Base-by-base conservation (phyloP, 768 basidiomycete genomes). In the Trametes coccinea region DNA sequence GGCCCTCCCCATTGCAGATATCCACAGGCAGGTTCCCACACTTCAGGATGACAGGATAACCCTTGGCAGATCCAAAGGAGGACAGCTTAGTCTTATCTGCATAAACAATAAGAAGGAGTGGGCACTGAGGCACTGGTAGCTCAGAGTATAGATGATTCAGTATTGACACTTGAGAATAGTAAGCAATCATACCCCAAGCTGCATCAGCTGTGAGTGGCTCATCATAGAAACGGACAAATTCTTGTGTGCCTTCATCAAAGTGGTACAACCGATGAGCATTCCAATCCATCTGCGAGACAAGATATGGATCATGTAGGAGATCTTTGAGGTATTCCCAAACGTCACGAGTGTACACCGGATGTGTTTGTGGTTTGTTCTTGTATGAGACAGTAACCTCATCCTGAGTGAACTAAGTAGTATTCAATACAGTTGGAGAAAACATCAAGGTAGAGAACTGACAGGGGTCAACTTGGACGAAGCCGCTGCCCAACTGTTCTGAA, bases 171-270 rank as follows among this genome's bases (percentile, higher is more conserved):
- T 11, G 10, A n/a, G 8, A 17, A 45, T 2, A n/a, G 17, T 17
- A n/a, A n/a, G 13, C 16, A 45, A 45, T 8, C 43, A 16, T 52
- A 68, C 67, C 61, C 62, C 62, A 66, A 11, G 16, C 51, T n/a
- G 10, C 16, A 47, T 58, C 51, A 1, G 57, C 65, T 3, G 67
- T 68, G 41, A 47, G 60, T 11, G 67, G 67, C 22, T 68, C 67
- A 60, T 66, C 41, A 5, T 56, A 10, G 45, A 62, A 66, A 3
- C 51, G 43, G 1, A 62, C 55, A 52, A 67, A 13, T 10, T 6
- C 10, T 29, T 40, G 43, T 17, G 13, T 44, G 14, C 14, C 4
- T 63, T 37, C 66, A 56, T 64, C 45, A 40, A 50, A 64, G 9
- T 46, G 50, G 27, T 17, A 55, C 10, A 68, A 49, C 13, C 46